phyloP scores from a whole-genome alignment of 2,329 filamentous ascomycete species.

The Chrysosporium keratinophilum region DNA sequence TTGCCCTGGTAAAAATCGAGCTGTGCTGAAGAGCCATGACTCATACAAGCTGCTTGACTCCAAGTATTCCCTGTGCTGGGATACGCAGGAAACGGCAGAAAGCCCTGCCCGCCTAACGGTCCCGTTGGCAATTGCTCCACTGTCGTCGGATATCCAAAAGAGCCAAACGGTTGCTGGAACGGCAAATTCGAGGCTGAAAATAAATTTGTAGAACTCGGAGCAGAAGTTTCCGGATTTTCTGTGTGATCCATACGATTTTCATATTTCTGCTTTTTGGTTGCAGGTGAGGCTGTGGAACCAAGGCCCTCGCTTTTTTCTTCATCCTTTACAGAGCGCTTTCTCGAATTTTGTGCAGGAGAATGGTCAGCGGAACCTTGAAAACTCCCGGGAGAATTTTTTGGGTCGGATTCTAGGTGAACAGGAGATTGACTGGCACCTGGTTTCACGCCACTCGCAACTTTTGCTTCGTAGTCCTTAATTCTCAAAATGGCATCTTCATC shows the following conservation, averaged over 20 bases:
- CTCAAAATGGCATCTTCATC: conserved; percentile 70
- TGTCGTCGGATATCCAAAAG: conserved; percentile 25
- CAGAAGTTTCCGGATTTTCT: not conserved
- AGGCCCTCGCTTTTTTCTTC: conserved; percentile 46
- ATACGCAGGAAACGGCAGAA: conserved; percentile 27
- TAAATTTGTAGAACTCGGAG: conserved; percentile 14
- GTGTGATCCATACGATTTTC: conserved; percentile 24
- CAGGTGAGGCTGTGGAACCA: conserved; percentile 22
- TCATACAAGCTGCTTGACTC: conserved; percentile 39
- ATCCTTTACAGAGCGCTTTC: conserved; percentile 77
- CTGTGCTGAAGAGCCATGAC: conserved; percentile 23
- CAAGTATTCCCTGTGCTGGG: conserved; percentile 26
- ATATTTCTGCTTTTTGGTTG: conserved; percentile 36
- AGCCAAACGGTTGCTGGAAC: conserved; percentile 28
- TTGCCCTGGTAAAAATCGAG: conserved; percentile 6
- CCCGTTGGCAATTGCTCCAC: conserved; percentile 25
- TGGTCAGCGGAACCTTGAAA: conserved; percentile 24
- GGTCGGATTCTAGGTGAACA: not conserved
- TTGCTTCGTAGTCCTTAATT: conserved; percentile 63
- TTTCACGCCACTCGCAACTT: conserved; percentile 37
- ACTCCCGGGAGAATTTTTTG: not conserved
- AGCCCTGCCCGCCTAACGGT: conserved; percentile 23
- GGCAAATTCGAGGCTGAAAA: conserved; percentile 17
- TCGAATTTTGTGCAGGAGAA: conserved; percentile 39
- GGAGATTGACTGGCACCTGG: conserved; percentile 22